phyloP scores from a whole-genome alignment of 2,329 filamentous ascomycete species.

The Fusarium udum region DNA sequence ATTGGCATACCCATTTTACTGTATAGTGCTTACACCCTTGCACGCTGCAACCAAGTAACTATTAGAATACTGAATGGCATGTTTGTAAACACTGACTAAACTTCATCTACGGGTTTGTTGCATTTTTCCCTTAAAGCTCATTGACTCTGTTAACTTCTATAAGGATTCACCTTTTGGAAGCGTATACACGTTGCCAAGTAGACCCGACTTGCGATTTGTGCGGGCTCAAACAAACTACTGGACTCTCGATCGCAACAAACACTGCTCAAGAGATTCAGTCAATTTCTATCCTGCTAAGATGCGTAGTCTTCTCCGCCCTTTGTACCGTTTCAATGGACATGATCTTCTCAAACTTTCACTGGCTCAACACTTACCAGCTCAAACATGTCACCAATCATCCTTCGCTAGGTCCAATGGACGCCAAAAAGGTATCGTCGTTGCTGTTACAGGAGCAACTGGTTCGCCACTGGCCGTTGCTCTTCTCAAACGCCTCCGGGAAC shows the following conservation, averaged over 20 bases:
- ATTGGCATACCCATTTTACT: background rate
- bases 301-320: background rate
- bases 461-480: background rate
- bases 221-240: fast-evolving
- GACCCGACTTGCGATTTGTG: background rate
- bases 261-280: fast-evolving
- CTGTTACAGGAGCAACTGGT: background rate
- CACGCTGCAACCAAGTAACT: no score
- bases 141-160: background rate
- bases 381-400: background rate
- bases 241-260: fast-evolving
- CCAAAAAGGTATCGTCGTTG: background rate
- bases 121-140: no score
- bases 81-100: background rate
- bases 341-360: fast-evolving
- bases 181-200: background rate
- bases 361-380: background rate
- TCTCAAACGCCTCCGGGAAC: background rate
- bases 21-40: background rate
- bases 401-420: fast-evolving
- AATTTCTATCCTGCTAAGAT: fast-evolving
- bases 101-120: background rate
- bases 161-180: background rate
- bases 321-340: background rate
- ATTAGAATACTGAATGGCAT: no score